phyloP scores from a whole-genome alignment of 352 stramenopile species.

The Globisporangium okanoganense region DNA sequence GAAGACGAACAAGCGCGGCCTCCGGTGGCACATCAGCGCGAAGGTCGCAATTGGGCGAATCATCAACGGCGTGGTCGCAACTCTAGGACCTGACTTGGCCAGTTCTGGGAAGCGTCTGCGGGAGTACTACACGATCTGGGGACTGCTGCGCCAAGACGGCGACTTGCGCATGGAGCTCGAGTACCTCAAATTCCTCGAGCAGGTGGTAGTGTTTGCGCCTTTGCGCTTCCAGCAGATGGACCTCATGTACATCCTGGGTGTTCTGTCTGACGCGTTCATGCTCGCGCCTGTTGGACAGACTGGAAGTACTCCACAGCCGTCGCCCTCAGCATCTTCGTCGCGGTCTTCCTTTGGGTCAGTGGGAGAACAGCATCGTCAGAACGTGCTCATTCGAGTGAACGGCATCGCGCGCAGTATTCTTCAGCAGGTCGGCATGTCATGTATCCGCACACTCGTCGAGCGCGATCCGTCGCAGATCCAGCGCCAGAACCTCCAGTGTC shows the following conservation, averaged over 20 bases:
- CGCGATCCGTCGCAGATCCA: constrained; percentile 65
- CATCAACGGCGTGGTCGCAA: constrained; percentile 67
- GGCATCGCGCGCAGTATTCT: constrained; percentile 58
- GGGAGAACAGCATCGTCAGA: constrained; percentile 24
- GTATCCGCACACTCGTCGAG: constrained; percentile 75
- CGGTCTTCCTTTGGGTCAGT: constrained; percentile 19
- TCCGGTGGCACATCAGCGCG: constrained; percentile 47
- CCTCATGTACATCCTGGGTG: constrained; percentile 55
- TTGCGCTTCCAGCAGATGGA: constrained; percentile 49
- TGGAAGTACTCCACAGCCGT: neutral
- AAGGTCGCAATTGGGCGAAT: constrained; percentile 59
- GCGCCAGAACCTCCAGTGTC: constrained; percentile 52
- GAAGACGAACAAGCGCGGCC: constrained; percentile 50
- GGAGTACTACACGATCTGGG: constrained; percentile 71
- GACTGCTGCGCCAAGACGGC: constrained; percentile 58
- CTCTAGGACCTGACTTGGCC: constrained; percentile 50
- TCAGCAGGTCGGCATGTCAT: constrained; percentile 69
- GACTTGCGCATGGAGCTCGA: constrained; percentile 74
- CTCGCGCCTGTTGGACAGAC: neutral
- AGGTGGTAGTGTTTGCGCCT: constrained; percentile 80
- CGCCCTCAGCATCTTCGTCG: constrained; percentile 13
- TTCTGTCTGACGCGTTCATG: constrained; percentile 44
- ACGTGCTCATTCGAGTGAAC: constrained; percentile 46
- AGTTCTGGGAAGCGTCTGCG: constrained; percentile 41
- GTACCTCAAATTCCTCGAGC: constrained; percentile 78